phyloP scores from a whole-genome alignment of 192 early-diverging fungal genomes.

The Entomortierella beljakovae region DNA sequence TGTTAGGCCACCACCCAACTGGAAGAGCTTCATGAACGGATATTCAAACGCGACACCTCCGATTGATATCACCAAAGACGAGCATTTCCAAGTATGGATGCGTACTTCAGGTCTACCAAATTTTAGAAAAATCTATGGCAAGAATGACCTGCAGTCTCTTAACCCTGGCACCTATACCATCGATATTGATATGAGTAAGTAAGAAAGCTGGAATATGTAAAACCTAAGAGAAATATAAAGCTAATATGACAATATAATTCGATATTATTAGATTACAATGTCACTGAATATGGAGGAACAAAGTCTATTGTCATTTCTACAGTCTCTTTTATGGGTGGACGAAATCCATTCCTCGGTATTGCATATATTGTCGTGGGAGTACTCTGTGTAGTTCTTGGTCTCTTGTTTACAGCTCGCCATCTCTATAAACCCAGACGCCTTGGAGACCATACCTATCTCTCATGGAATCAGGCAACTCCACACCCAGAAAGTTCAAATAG shows the following conservation, averaged over 20 bases:
- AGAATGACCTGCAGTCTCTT: slow-evolving; percentile 70
- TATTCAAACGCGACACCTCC: slow-evolving; percentile 64
- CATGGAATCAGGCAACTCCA: slow-evolving; percentile 79
- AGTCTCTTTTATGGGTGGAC: slow-evolving; percentile 93
- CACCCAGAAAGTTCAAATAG: neutral
- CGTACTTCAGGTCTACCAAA: slow-evolving; percentile 95
- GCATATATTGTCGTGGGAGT: slow-evolving; percentile 95
- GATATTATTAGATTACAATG: slow-evolving; percentile 88
- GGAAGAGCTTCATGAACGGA: slow-evolving; percentile 73
- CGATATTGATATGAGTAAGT: slow-evolving; percentile 79
- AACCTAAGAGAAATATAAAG: neutral
- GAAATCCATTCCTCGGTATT: slow-evolving; percentile 95
- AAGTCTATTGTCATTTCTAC: slow-evolving; percentile 96
- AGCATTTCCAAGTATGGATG: slow-evolving; percentile 99
- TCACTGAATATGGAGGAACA: slow-evolving; percentile 88
- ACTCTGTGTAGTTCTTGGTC: slow-evolving; percentile 88
- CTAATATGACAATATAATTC: too few species aligned
- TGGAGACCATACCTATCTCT: slow-evolving; percentile 95
- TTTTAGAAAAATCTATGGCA: slow-evolving; percentile 95
- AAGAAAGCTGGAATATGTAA: neutral
- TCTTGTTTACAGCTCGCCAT: slow-evolving; percentile 91
- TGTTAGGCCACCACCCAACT: slow-evolving; percentile 88
- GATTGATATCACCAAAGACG: slow-evolving; percentile 73
- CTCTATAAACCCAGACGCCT: slow-evolving; percentile 95
- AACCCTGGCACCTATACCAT: slow-evolving; percentile 78